Base-by-base conservation (phyloP, 139 green algal species). In the Axilococcus clingmanii region DNA sequence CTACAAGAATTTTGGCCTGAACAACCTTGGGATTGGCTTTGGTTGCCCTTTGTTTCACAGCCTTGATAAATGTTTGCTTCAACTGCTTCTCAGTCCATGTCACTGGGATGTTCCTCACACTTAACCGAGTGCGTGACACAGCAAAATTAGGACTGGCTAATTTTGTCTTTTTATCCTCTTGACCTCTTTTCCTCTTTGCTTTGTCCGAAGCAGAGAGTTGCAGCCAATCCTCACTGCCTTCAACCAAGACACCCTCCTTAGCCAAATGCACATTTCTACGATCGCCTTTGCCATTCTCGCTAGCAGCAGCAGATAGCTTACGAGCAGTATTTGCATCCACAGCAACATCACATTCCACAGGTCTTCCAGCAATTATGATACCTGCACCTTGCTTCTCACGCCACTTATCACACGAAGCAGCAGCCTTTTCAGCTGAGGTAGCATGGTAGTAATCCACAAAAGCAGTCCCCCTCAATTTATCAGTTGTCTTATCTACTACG, bases 131-230 rank as follows among this genome's bases (percentile, higher is more conserved):
- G 38, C 52, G 46, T 12, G 76, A 91, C 22, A 96, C 70, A 28
- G 76, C 65, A 49, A 96, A 96, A 79, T 96, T 96, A 48, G 90
- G 90, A 33, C 75, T 93, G n/a, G 57, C 53, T 36, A 97, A 69
- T 68, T 96, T 96, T 23, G 48, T 46, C 12, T n/a, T 9, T 40
- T 29, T 54, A 74, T 71, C 68, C 79, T 83, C 59, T 95, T 83
- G 46, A 71, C 66, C 63, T 7, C 63, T 41, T 42, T 57, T 65
- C 46, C 71, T 58, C 40, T 71, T 74, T 29, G 35, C 37, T 7
- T 51, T 76, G 65, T 96, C 89, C 12, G 52, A 56, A 30, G 76
- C 66, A 8, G 75, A 85, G 76, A 97, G 81, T 15, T 48, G 66
- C 20, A 77, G 37, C 78, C 80, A 93, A 30, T 76, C 78, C 2